Evolutionary conservation across 768 basidiomycete genomes (phyloP), one percentile per base, ranked within the genome.

Genomic region (Clitopilus passeckerianus): DNA sequence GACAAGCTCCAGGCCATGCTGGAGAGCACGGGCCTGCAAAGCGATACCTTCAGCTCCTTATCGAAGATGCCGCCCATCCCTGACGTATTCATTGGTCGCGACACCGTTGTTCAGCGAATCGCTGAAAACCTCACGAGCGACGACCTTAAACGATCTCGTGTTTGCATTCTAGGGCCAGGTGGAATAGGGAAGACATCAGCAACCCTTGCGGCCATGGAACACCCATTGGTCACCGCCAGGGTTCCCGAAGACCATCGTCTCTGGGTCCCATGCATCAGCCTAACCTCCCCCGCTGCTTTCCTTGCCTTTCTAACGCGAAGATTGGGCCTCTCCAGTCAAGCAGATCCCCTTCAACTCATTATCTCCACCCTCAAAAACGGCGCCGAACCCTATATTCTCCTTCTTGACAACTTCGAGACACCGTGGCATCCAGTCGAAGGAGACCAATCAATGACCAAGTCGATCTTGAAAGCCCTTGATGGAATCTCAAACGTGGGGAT

Each of bases 151-250:
- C 24, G 16, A 20, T 89, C 89, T 53, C 87, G 90, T 74, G 87
- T 91, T 66, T 90, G 89, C 64, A 72, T 91, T 67, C 83, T 90
- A 62, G 89, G 89, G 64, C 89, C 89, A 64, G 87, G 91, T 78
- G 89, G 89, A 72, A 89, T 89, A 67, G 87, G 88, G 63, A 90
- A 89, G 75, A 58, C 57, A 22, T 58, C 44, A 14, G 18, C 50
- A n/a, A 53, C 57, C 33, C 43, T 58, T 20, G 57, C 52, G 16
- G 23, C 33, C 15, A 52, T 53, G 43, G 50, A 58, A 5, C 44
- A 52, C 24, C 57, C 23, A 18, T 14, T 34, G 10, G 14, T 55
- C 9, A 33, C 23, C 10, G 5, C n/a, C 12, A 33, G n/a, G 1
- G 27, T 33, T 15, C 30, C 33, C 5, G 10, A 55, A 23, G 15